phyloP scores from a whole-genome alignment of 345 rosid species.

The Xanthoceras sorbifolium region DNA sequence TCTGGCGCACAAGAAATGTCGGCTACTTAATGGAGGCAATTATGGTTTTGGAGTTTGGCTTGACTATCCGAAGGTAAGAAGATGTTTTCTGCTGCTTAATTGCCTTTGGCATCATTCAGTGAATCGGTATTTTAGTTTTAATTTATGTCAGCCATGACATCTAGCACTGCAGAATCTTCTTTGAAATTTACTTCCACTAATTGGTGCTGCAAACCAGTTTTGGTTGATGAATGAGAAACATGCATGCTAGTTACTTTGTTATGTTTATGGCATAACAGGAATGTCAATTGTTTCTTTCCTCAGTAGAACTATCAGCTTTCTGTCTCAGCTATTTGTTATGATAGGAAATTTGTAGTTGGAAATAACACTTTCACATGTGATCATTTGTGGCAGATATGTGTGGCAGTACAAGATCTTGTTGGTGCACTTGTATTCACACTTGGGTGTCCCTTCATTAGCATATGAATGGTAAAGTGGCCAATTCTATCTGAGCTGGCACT shows the following conservation, averaged over 20 bases:
- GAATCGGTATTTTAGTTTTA: neutral
- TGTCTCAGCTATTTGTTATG: neutral
- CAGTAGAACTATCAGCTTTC: neutral
- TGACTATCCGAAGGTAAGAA: constrained; percentile 73
- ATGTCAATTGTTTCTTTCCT: neutral
- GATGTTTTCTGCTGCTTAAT: constrained; percentile 5
- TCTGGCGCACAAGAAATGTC: constrained; percentile 68
- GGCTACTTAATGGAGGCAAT: constrained; percentile 87
- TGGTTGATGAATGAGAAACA: constrained; percentile 4
- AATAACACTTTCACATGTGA: constrained; percentile 26
- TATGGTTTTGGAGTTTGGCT: constrained; percentile 91
- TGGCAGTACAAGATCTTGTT: constrained; percentile 92
- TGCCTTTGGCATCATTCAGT: constrained; percentile 1
- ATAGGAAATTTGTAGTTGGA: constrained; percentile 1
- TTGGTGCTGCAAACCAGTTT: neutral
- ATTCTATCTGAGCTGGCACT: neutral
- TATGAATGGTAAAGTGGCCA: constrained; percentile 62
- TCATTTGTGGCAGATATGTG: constrained; percentile 59
- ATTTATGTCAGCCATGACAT: neutral
- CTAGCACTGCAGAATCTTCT: neutral
- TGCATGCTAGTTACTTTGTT: neutral
- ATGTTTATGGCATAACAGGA: neutral
- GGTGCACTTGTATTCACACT: constrained; percentile 83
- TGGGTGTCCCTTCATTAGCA: constrained; percentile 76
- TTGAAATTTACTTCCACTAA: neutral